These are phyloP conservation scores for Leccinum disarticulatum DNA, from an alignment of 768 basidiomycete species.

Conservation along the genomic window DNA sequence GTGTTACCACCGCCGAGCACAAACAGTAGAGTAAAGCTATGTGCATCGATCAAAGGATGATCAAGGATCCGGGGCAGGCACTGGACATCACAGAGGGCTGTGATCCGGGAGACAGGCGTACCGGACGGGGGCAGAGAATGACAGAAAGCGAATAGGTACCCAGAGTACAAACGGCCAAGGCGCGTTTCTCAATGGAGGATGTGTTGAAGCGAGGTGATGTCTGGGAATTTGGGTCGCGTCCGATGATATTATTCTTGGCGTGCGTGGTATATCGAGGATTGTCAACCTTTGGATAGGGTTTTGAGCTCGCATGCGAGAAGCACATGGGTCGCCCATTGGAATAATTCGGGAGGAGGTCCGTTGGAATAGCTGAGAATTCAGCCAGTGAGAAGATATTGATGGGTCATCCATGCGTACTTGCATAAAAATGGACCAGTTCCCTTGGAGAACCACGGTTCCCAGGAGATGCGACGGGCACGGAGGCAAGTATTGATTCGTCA, in stretches of 20 bases:
- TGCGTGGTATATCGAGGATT: neutral
- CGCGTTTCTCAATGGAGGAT: neutral
- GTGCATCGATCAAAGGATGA: neutral
- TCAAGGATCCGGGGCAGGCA: neutral
- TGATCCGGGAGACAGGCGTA: constrained; percentile 6
- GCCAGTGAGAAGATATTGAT: constrained; percentile 1
- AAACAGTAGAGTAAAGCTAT: neutral
- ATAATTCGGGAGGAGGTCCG: constrained; percentile 3
- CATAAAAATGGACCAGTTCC: neutral
- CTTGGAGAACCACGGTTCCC: neutral
- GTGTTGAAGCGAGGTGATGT: neutral
- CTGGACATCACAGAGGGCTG: constrained; percentile 1
- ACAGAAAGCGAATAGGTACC: neutral
- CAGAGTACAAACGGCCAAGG: neutral
- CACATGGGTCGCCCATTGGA: neutral
- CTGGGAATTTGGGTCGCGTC: constrained; percentile 3
- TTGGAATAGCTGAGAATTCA: neutral
- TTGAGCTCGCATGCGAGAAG: constrained; percentile 14
- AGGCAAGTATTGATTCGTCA: neutral
- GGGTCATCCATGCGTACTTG: neutral
- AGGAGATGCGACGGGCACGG: constrained; percentile 2
- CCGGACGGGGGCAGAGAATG: neutral
- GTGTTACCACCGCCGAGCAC: neutral
- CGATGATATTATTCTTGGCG: neutral
- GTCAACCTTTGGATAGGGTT: constrained; percentile 13